Base-by-base conservation (phyloP, 2,329 filamentous ascomycete genomes). In the Juglanconis oblonga region DNA sequence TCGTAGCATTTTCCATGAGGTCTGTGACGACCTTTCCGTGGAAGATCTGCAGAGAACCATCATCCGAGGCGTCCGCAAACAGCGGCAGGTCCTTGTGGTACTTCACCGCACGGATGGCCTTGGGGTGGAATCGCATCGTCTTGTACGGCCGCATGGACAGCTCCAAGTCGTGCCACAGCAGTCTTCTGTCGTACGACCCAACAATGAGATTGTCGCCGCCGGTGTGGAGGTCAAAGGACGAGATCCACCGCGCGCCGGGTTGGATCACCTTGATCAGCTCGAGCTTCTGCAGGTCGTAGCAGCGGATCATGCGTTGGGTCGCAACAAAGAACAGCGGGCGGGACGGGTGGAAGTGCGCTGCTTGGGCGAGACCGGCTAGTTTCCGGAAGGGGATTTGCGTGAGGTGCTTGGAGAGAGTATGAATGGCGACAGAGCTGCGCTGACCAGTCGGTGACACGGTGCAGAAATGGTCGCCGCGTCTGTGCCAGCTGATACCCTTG, bases 101-200 rank as follows among this genome's bases (percentile, higher is more conserved):
- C 67, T 86, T 88, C 58, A 97, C 95, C 11, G 89, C 87, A 52
- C 96, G 86, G 69, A 99, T 96, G 50, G 95, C 95, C 75, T 96
- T 91, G 63, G 86, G 79, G 77, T 99, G 95, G 79, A 98, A 99
- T 54, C 95, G 86, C 77, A 99, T 87, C 1, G 94, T 98, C 81
- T 97, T 97, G 81, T 96, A 98, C 0, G 95, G 95, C 53, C 91
- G 87, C 64, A 85, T 88, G 1, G 91, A 95, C 40, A 99, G 85
- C 67, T 99, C 95, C 57, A 98, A 83, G 76, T 99, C 95, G 77
- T 98, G 95, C 95, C 95, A 99, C 36, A 99, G 82, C 3, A 99
- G 81, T 51, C 94, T 87, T 66, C 93, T 88, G 77, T 99, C 95
- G 76, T 98, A 99, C 0, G 92, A 95, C 49, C 93, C 92, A 10